Percentiles rank a stretch among this genome's conserved stretches.
phyloP scores from a whole-genome alignment of 768 basidiomycete species.

The Rhizopogon vulgaris region DNA sequence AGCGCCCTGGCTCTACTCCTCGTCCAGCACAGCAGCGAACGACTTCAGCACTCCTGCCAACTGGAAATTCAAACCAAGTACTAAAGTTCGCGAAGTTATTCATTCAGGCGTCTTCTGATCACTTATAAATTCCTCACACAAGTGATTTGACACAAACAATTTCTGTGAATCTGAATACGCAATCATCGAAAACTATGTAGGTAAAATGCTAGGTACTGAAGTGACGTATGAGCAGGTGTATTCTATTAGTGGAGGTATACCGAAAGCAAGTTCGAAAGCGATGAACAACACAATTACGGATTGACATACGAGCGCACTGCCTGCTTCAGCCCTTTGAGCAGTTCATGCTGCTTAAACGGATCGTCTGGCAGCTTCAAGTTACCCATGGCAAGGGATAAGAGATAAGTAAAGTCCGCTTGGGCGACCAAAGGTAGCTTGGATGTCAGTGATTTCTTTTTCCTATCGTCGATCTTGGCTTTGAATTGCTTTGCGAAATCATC shows the following conservation, averaged over 20 bases:
- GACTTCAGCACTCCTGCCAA: too few species aligned
- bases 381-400: constrained; percentile 58
- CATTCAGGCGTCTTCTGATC: too few species aligned
- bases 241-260: not conserved
- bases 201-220: not conserved
- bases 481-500: constrained; percentile 84
- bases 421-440: constrained; percentile 68
- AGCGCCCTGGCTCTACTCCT: too few species aligned
- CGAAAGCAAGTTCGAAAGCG: not conserved
- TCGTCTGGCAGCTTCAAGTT: constrained; percentile 47
- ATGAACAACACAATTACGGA: not conserved
- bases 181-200: not conserved
- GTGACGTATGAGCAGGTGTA: not conserved
- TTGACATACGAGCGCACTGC: constrained; percentile 24
- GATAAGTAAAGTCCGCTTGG: constrained; percentile 87
- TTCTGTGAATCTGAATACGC: not conserved
- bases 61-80: too few species aligned
- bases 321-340: constrained; percentile 48
- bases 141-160: not conserved
- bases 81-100: too few species aligned
- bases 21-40: too few species aligned
- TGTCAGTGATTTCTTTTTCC: constrained; percentile 45
- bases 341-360: constrained; percentile 42
- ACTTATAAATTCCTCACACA: too few species aligned
- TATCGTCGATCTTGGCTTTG: constrained; percentile 68